Evolutionary conservation across 208 protist genomes (phyloP), one percentile per base, ranked within the genome.

Genomic region (Leishmania tarentolae): DNA sequence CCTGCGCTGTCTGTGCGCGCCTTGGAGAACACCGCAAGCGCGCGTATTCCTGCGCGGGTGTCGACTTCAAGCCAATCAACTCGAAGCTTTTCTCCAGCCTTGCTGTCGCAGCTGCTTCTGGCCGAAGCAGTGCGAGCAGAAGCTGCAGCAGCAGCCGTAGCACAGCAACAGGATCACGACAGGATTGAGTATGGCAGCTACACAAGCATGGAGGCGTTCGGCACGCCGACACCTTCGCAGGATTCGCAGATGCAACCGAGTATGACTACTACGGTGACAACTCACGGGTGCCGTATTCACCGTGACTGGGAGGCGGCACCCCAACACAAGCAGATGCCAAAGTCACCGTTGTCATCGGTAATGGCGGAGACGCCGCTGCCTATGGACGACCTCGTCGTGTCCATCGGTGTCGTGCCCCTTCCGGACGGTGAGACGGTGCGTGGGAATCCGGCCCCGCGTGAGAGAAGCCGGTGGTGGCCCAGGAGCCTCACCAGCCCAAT

Each of bases 341-440:
- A 35, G n/a, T 37, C 74, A 77, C 47, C 35, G 11, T 66, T 13
- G n/a, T 66, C 59, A 37, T 8, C 19, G n/a, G n/a, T 31, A 24
- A 4, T 15, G 66, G 8, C 66, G 11, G 28, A 21, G 69, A 0
- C n/a, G 44, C 24, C 7, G 44, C 28, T 56, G 47, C 11, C 76
- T 9, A 63, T 44, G 40, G 73, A 44, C 53, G 5, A 59, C 19
- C 50, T 93, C 31, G 79, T 82, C 19, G 74, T 94, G 4, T 85
- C 83, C 37, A 79, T 94, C 42, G 91, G 91, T 40, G 91, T 94
- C 1, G 88, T 88, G 42, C 89, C 87, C 40, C 81, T 91, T 47
- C 88, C 88, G 31, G 80, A 70, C n/a, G n/a, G 7, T 2, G 46
- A 4, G 11, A 31, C 6, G n/a, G 17, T 47, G 6, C 31, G 11